Evolutionary conservation across 306 rosid genomes (phyloP), one percentile per base, ranked within the genome.

Genomic region (Prunus campanulata): DNA sequence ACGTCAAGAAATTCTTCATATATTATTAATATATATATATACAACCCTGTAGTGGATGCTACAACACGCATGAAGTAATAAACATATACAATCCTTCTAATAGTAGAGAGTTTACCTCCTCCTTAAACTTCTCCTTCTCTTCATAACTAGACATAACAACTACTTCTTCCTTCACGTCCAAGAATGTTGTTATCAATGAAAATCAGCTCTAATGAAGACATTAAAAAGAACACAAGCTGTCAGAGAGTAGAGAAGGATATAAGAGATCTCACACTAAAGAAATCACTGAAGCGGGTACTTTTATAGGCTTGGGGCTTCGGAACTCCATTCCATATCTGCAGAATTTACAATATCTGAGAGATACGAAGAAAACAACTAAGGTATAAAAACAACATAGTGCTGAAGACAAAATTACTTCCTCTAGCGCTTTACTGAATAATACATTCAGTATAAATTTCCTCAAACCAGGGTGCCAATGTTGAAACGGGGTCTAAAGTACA

Each of bases 111-210:
- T 71, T 15, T 86, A 93, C 98, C 97, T 93, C 92, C 87, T 88
- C 96, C 77, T 91, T 91, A 82, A 93, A 93, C 72, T 88, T 85
- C 18, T 87, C 92, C 85, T 93, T 91, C 75, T 88, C 94, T 82
- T 93, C 98, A 56, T 83, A 93, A 82, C 88, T 93, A 63, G 98
- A 91, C 81, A 93, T 78, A 82, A 96, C 98, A 85, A 85, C 86
- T n/a, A 93, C 91, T 71, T 90, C 93, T 80, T 91, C 97, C 98
- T 93, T 79, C 80, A 83, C 74, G 74, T 49, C 55, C 52, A 79
- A 83, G 25, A 77, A 65, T 22, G 70, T 50, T 44, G 29, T 16
- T 61, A 75, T 76, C 61, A 82, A 55, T 22, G 27, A 27, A 24
- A 60, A 46, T 62, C 1, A 35, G 42, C 42, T 22, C 9, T 2